Evolutionary conservation across 345 rosid species (phyloP).

Genomic region (Punica granatum): DNA sequence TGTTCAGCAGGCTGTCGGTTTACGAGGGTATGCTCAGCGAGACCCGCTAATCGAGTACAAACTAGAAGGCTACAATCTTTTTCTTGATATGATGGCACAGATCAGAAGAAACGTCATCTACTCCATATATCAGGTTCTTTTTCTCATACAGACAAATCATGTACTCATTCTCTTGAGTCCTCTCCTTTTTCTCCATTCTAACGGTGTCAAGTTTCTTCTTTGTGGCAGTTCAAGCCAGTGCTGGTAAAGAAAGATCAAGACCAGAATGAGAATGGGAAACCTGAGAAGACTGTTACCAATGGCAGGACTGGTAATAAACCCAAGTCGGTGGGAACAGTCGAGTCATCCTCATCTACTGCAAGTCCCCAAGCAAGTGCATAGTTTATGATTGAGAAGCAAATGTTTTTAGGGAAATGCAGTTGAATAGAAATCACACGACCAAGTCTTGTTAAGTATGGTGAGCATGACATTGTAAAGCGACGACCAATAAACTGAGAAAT

Average conservation of each 20-base stretch:
- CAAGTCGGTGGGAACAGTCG: slow-evolving; percentile 36
- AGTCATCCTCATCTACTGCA: slow-evolving; percentile 51
- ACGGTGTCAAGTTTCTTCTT: neutral
- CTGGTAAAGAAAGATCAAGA: slow-evolving; percentile 69
- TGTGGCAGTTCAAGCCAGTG: slow-evolving; percentile 74
- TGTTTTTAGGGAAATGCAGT: neutral
- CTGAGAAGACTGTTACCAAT: slow-evolving; percentile 37
- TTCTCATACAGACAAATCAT: neutral
- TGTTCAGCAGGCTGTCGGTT: slow-evolving; percentile 94
- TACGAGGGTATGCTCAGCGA: slow-evolving; percentile 96
- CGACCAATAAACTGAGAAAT: neutral
- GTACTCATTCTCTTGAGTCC: neutral
- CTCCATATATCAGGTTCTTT: slow-evolving; percentile 95
- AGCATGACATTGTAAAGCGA: neutral
- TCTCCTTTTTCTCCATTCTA: neutral
- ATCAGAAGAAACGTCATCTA: slow-evolving; percentile 91
- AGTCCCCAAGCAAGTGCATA: slow-evolving; percentile 19
- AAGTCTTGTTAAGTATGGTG: neutral
- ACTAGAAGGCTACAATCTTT: slow-evolving; percentile 94
- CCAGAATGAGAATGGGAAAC: slow-evolving; percentile 33
- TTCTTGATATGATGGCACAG: slow-evolving; percentile 98
- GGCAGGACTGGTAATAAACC: slow-evolving; percentile 33
- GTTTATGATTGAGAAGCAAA: neutral
- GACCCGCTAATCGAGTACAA: slow-evolving; percentile 95
- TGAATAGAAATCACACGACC: neutral